phyloP scores from a whole-genome alignment of 371 early-diverging fungal species.

The Mortierella sp. region DNA sequence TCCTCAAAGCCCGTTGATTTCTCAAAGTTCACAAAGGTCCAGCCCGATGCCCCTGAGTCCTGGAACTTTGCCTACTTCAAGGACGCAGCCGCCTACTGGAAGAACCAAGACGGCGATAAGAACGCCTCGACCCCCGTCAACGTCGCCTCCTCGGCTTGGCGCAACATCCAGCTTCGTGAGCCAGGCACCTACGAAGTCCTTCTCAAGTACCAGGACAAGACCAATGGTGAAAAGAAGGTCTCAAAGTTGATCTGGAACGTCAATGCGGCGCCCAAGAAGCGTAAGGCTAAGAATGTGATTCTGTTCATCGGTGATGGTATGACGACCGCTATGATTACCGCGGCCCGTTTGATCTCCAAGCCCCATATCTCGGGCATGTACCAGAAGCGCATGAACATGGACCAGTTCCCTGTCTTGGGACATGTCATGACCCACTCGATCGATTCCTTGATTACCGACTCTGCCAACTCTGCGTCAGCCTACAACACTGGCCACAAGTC shows the following conservation, averaged over 20 bases:
- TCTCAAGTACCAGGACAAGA: constrained; percentile 45
- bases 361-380: constrained; percentile 70
- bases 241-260: constrained; percentile 64
- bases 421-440: constrained; percentile 80
- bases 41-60: constrained; percentile 59
- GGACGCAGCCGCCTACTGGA: constrained; percentile 67
- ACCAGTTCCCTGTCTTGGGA: constrained; percentile 75
- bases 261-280: constrained; percentile 61
- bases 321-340: constrained; percentile 73
- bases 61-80: constrained; percentile 72
- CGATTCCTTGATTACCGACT: constrained; percentile 82
- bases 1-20: constrained; percentile 58
- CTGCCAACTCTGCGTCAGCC: constrained; percentile 83
- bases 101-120: constrained; percentile 58
- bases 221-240: constrained; percentile 46
- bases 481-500: constrained; percentile 80
- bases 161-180: constrained; percentile 66
- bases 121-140: constrained; percentile 60
- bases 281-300: constrained; percentile 81
- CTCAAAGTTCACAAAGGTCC: constrained; percentile 60
- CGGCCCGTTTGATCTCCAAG: constrained; percentile 70
- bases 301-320: constrained; percentile 85
- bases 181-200: constrained; percentile 68
- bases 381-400: constrained; percentile 71
- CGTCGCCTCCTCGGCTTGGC: constrained; percentile 72